Evolutionary conservation across 164 flowering plant genomes (phyloP).

Genomic region (Umbilicus rupestris): DNA sequence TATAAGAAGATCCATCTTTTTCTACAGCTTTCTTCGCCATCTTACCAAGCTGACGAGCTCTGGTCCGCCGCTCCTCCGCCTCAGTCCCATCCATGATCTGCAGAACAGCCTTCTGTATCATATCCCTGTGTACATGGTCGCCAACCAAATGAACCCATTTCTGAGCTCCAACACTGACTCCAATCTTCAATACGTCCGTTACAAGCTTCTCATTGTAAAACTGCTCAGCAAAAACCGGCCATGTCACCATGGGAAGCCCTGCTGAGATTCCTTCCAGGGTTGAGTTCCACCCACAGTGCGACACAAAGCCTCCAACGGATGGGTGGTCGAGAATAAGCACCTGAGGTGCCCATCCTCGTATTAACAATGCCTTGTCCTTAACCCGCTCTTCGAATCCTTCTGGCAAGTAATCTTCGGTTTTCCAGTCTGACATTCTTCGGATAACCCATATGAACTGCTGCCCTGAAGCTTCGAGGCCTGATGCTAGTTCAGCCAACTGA

Average conservation of each 20-base stretch:
- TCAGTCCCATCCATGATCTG: constrained; percentile 24
- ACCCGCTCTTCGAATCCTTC: constrained; percentile 19
- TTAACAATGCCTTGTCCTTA: constrained; percentile 19
- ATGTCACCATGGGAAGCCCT: constrained; percentile 27
- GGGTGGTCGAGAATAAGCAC: constrained; percentile 22
- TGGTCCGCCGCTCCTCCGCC: constrained; percentile 16
- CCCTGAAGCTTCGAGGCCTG: constrained; percentile 25
- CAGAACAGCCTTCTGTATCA: constrained; percentile 15
- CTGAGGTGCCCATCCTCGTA: constrained; percentile 39
- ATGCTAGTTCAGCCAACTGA: constrained; percentile 29
- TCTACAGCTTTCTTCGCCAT: constrained; percentile 20
- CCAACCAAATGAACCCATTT: constrained; percentile 7
- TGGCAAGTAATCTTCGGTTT: constrained; percentile 11
- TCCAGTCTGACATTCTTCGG: not conserved
- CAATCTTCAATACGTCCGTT: constrained; percentile 16
- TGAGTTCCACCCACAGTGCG: constrained; percentile 21
- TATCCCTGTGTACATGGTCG: constrained; percentile 9
- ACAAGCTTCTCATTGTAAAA: constrained; percentile 22
- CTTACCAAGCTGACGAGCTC: constrained; percentile 15
- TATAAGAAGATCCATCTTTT: constrained; percentile 25
- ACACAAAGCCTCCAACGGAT: constrained; percentile 26
- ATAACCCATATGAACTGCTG: constrained; percentile 37
- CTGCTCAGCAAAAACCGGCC: constrained; percentile 20
- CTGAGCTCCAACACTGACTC: constrained; percentile 7
- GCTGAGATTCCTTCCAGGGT: constrained; percentile 20